phyloP scores from a whole-genome alignment of 495 filamentous ascomycete species.

The Hypoxylon subgilvum region DNA sequence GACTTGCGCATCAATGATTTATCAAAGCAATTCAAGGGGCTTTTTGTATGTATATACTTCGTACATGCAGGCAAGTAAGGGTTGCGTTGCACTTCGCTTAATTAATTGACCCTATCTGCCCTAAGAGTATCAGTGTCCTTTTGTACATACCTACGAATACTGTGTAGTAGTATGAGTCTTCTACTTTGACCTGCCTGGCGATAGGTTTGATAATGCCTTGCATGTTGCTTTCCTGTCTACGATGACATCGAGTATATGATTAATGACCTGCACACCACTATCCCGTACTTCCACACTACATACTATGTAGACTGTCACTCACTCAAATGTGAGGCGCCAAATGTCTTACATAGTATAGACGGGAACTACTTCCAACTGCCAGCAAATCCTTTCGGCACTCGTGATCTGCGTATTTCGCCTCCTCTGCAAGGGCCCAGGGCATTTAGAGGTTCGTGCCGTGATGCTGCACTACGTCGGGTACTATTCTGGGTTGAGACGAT shows the following conservation, averaged over 20 bases:
- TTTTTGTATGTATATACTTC: neutral
- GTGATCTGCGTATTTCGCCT: constrained; percentile 28
- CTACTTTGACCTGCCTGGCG: neutral
- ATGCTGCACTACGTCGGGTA: constrained; percentile 30
- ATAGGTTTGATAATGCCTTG: constrained; percentile 6
- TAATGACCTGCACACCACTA: constrained; percentile 5
- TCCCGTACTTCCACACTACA: neutral
- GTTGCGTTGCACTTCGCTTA: constrained; percentile 2
- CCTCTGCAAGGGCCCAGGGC: constrained; percentile 38
- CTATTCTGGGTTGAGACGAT: constrained; percentile 33
- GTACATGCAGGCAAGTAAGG: neutral
- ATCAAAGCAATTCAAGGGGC: too few species aligned
- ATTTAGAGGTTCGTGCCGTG: constrained; percentile 7
- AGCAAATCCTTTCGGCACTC: constrained; percentile 17
- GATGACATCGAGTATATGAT: constrained; percentile 10
- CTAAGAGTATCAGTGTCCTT: too few species aligned
- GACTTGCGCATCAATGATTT: too few species aligned
- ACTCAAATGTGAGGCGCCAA: too few species aligned
- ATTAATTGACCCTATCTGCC: too few species aligned
- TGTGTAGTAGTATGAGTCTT: too few species aligned
- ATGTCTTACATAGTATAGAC: too few species aligned
- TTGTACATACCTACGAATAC: too few species aligned
- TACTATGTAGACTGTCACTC: too few species aligned
- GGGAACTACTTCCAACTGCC: constrained; percentile 5
- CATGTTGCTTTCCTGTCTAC: constrained; percentile 5